Evolutionary conservation across 1,284 basidiomycete species (phyloP).

Genomic region (Moesziomyces parantarcticus): DNA sequence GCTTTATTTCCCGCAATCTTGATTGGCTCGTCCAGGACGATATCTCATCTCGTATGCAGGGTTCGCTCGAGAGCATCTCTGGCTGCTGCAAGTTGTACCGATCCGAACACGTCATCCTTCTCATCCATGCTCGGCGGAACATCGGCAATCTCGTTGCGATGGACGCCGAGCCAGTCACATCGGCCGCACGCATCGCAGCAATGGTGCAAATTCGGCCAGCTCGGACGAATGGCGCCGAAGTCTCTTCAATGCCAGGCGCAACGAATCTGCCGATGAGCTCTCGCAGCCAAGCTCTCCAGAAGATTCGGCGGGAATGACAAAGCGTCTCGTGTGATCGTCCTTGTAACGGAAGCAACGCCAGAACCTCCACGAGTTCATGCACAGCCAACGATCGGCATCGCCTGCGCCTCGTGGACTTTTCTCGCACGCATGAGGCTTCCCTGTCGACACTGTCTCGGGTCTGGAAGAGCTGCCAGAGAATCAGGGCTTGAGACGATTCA

Average conservation of each 20-base stretch:
- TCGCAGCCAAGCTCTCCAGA: neutral
- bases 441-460: too few relatives aligned
- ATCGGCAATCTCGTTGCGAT: slow-evolving; percentile 10
- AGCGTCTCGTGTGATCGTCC: neutral
- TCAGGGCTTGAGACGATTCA: too few relatives aligned
- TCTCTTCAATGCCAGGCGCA: neutral
- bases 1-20: slow-evolving; percentile 14
- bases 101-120: slow-evolving; percentile 1
- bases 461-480: too few relatives aligned
- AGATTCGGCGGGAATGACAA: neutral
- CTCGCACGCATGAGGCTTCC: too few relatives aligned
- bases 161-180: neutral
- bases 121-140: slow-evolving; percentile 3
- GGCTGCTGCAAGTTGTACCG: slow-evolving; percentile 1
- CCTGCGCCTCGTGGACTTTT: too few relatives aligned
- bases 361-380: too few relatives aligned
- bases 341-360: too few relatives aligned
- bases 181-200: too few relatives aligned
- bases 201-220: slow-evolving; percentile 12
- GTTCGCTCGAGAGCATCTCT: neutral
- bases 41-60: slow-evolving; percentile 16
- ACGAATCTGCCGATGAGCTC: neutral
- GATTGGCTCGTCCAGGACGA: slow-evolving; percentile 19
- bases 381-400: too few relatives aligned
- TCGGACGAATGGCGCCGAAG: slow-evolving; percentile 6